A percentile compares a stretch with the other conserved stretches of the same genome.
Evolutionary conservation across 768 basidiomycete genomes (phyloP).

Genomic region (Clitopilus hobsonii): DNA sequence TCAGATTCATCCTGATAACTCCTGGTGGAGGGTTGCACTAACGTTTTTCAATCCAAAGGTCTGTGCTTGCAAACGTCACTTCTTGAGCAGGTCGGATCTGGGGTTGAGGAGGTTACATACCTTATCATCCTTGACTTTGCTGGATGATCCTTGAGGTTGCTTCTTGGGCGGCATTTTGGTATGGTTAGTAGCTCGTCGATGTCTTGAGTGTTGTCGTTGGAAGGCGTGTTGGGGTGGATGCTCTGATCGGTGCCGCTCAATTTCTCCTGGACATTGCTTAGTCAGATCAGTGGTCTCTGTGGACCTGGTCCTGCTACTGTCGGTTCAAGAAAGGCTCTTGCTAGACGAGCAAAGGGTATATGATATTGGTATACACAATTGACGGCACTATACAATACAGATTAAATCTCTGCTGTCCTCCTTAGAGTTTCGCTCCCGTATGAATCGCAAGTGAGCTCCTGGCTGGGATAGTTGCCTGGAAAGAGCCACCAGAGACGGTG

Average conservation of each 20-base stretch:
- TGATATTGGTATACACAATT: no score
- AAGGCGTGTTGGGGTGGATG: neutral
- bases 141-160: slow-evolving; percentile 16
- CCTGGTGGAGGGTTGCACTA: neutral
- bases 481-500: slow-evolving; percentile 43
- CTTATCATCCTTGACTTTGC: slow-evolving; percentile 21
- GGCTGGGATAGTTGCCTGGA: slow-evolving; percentile 45
- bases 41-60: slow-evolving; percentile 21
- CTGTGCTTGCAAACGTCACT: slow-evolving; percentile 7
- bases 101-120: slow-evolving; percentile 6
- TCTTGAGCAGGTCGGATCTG: neutral
- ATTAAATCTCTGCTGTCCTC: no score
- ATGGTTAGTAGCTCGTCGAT: neutral
- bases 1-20: neutral
- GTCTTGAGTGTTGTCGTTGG: neutral
- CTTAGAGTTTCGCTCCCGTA: slow-evolving; percentile 30
- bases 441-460: slow-evolving; percentile 56
- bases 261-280: neutral
- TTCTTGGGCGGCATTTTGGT: slow-evolving; percentile 18
- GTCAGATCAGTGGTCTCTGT: neutral
- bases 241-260: neutral
- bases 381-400: no score
- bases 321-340: no score
- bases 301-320: neutral
- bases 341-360: neutral